Percentiles rank a stretch among this genome's conserved stretches.
Evolutionary conservation across 2,329 filamentous ascomycete species (phyloP).

Genomic region (Fusarium temperatum): DNA sequence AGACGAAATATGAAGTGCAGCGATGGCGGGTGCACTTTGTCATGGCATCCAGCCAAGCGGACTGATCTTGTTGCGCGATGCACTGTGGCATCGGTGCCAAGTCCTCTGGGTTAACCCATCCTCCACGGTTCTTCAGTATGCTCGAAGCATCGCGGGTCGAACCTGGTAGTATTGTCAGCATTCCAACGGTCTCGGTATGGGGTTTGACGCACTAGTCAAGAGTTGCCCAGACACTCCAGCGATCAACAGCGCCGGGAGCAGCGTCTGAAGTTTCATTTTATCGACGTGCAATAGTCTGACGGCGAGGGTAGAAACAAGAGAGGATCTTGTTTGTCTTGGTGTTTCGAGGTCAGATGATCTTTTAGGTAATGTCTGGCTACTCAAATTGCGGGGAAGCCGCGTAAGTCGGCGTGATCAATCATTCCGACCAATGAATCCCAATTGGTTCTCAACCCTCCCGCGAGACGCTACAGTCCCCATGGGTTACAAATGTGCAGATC

Average conservation of each 20-base stretch:
- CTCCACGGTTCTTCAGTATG: not conserved
- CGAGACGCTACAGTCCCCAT: not conserved
- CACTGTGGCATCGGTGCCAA: constrained; percentile 27
- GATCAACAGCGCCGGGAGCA: not conserved
- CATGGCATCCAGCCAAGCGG: constrained; percentile 20
- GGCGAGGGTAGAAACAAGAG: not conserved
- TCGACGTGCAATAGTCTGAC: not conserved
- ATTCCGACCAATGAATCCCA: not conserved
- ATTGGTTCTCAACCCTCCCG: not conserved
- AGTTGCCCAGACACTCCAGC: not conserved
- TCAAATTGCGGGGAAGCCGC: not conserved
- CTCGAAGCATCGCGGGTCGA: not conserved
- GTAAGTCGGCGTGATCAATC: not conserved
- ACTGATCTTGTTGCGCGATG: constrained; percentile 19
- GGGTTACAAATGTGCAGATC: no score
- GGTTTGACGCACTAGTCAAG: not conserved
- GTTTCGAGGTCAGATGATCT: not conserved
- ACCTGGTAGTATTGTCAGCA: not conserved
- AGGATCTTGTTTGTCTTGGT: not conserved
- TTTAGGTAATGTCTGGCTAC: not conserved
- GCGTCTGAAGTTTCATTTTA: not conserved
- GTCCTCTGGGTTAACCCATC: constrained; percentile 30
- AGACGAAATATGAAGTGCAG: constrained; percentile 21
- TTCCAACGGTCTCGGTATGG: not conserved
- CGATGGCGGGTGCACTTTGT: constrained; percentile 15